Evolutionary conservation across 78 protist species (phyloP).

Genomic region (Neovahlkampfia damariscottae): DNA sequence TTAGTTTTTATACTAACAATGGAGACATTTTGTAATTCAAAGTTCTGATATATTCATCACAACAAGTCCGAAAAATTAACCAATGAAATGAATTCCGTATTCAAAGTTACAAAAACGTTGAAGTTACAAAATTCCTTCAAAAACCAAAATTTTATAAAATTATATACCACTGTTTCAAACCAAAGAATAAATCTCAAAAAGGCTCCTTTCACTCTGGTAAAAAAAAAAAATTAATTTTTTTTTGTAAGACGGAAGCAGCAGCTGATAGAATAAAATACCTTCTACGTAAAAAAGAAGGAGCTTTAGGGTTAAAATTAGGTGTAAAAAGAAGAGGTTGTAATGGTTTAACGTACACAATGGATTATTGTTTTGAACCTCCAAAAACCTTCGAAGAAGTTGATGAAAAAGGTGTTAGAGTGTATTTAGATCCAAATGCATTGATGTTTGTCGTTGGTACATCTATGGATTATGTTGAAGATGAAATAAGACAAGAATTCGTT

Average conservation of each 20-base stretch:
- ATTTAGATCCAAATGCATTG: slow-evolving; percentile 66
- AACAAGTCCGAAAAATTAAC: too few species aligned
- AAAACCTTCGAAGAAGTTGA: slow-evolving; percentile 46
- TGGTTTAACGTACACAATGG: slow-evolving; percentile 74
- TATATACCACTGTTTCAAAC: too few species aligned
- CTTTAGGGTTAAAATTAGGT: slow-evolving; percentile 42
- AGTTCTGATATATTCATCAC: too few species aligned
- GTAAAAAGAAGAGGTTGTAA: slow-evolving; percentile 66
- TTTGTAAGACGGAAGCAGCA: background rate
- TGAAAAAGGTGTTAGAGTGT: slow-evolving; percentile 41
- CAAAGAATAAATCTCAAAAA: too few species aligned
- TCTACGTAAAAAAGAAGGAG: background rate
- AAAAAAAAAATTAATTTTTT: too few species aligned
- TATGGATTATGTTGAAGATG: slow-evolving; percentile 73
- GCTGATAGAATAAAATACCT: background rate
- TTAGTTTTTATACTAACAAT: too few species aligned
- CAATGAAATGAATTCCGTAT: too few species aligned
- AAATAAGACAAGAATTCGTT: slow-evolving; percentile 55
- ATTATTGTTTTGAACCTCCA: slow-evolving; percentile 45
- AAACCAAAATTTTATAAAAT: too few species aligned
- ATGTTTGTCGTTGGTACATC: slow-evolving; percentile 72
- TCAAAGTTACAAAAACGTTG: too few species aligned
- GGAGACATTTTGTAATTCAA: too few species aligned
- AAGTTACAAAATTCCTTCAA: too few species aligned
- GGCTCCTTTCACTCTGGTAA: too few species aligned